Evolutionary conservation across 345 rosid genomes (phyloP), one percentile per base, ranked within the genome.

Genomic region (Arabidopsis arenosa): DNA sequence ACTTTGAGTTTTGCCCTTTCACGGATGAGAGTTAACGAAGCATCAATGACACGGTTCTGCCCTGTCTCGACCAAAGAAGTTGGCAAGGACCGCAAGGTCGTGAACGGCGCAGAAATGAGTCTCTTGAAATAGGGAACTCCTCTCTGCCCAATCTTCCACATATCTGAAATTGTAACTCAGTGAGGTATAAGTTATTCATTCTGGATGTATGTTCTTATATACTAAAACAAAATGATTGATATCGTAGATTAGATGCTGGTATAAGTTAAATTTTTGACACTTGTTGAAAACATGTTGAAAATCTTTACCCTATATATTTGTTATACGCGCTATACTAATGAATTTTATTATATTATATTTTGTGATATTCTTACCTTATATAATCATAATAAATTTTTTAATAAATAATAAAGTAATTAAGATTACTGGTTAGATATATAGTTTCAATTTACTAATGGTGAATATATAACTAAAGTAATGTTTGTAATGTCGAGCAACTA

Each of bases 111-210:
- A 5, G 84, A 83, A 57, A 84, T 88, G 15, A 88, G 83, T 66
- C 83, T 84, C 73, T 84, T 86, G 47, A 90, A 72, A 80, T 84
- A 85, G 73, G 82, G 94, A 72, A 87, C 36, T 66, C 91, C 94
- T 82, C 88, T 84, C 61, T 80, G 59, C 49, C 70, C 83, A 35
- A 86, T 70, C 8, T 61, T 76, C 8, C 85, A 80, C 98, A 89
- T 90, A 21, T 74, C 88, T 86, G 78, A 21, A 12, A 13, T 7
- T 14, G 52, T 47, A n/a, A 47, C 2, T 17, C 18, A 45, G 9
- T 47, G 52, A 47, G 0, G 3, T 28, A 28, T 28, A 28, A 28
- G 32, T 28, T 28, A 39, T 2, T 8, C 41, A 9, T 9, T 2
- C 11, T 9, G 41, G 8, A 9, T 9, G 11, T 37, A 37, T 37